phyloP scores from a whole-genome alignment of 2,329 filamentous ascomycete genomes.

The Neurospora sp. region DNA sequence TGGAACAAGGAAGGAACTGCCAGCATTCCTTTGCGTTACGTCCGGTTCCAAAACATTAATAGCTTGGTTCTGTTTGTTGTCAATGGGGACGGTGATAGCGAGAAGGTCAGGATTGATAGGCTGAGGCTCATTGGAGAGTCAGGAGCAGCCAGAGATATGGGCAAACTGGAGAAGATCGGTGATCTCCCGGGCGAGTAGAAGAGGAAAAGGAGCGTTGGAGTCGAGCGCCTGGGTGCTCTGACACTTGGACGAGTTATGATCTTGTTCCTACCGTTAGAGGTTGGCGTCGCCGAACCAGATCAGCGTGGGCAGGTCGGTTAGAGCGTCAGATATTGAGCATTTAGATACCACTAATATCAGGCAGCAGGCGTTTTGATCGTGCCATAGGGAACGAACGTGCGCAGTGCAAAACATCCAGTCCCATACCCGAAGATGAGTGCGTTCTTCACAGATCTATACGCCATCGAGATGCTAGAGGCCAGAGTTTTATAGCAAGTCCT shows the following conservation, averaged over 20 bases:
- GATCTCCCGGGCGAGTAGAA: conserved; percentile 43
- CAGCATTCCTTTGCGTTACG: conserved; percentile 67
- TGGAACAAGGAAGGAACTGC: conserved; percentile 76
- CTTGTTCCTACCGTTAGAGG: too few species aligned
- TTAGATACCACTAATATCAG: neutral
- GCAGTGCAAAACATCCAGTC: neutral
- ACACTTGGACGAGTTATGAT: too few species aligned
- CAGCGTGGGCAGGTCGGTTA: too few species aligned
- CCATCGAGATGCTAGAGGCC: neutral
- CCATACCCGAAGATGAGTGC: neutral
- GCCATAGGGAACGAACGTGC: neutral
- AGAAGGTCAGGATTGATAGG: conserved; percentile 76
- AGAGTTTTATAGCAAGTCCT: neutral
- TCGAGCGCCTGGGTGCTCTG: too few species aligned
- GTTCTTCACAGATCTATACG: neutral
- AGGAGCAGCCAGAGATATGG: conserved; percentile 85
- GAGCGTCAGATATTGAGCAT: neutral
- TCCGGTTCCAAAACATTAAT: conserved; percentile 94
- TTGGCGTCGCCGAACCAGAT: too few species aligned
- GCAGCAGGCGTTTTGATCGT: neutral
- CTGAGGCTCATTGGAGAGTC: conserved; percentile 76
- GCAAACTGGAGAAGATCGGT: conserved; percentile 89
- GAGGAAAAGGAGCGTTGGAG: too few species aligned
- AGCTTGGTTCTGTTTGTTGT: conserved; percentile 82
- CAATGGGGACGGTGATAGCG: conserved; percentile 71